phyloP scores from a whole-genome alignment of 768 basidiomycete species.

The Lentinus tigrinus region DNA sequence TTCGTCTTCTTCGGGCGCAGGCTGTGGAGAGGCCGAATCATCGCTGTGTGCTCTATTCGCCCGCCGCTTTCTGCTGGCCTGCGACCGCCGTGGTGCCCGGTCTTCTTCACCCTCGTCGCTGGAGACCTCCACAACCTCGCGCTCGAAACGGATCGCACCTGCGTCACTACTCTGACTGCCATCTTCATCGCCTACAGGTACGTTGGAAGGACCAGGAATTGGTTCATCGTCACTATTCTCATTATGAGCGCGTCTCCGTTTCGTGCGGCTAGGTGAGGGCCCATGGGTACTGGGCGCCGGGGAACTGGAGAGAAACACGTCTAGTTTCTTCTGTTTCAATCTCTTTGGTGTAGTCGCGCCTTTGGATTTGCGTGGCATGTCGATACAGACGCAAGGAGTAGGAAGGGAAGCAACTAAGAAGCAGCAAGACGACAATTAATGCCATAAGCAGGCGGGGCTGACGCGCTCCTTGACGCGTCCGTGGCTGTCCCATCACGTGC shows the following conservation, averaged over 20 bases:
- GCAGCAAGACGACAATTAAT: neutral
- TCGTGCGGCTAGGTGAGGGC: neutral
- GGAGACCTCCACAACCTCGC: constrained; percentile 22
- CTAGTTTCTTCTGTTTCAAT: constrained; percentile 45
- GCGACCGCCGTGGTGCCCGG: constrained; percentile 22
- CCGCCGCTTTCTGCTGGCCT: constrained; percentile 16
- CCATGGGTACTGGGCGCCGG: constrained; percentile 20
- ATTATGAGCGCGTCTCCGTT: neutral
- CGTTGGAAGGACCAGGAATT: neutral
- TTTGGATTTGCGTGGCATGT: constrained; percentile 24
- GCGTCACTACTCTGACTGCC: constrained; percentile 43
- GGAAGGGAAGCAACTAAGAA: too few relatives aligned
- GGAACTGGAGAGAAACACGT: constrained; percentile 31
- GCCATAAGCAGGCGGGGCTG: neutral
- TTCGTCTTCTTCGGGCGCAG: constrained; percentile 2
- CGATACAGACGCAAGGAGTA: neutral
- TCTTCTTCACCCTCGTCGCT: constrained; percentile 24
- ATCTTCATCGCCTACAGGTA: constrained; percentile 12
- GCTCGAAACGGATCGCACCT: constrained; percentile 51
- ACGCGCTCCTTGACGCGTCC: constrained; percentile 9
- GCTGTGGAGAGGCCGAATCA: constrained; percentile 3
- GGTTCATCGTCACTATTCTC: neutral
- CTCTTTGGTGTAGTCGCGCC: constrained; percentile 24
- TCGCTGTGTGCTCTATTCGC: constrained; percentile 18
- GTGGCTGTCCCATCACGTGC: constrained; percentile 8